Conservation (phyloP, 345 rosid genomes). For the Eucalyptus polybractea region DNA sequence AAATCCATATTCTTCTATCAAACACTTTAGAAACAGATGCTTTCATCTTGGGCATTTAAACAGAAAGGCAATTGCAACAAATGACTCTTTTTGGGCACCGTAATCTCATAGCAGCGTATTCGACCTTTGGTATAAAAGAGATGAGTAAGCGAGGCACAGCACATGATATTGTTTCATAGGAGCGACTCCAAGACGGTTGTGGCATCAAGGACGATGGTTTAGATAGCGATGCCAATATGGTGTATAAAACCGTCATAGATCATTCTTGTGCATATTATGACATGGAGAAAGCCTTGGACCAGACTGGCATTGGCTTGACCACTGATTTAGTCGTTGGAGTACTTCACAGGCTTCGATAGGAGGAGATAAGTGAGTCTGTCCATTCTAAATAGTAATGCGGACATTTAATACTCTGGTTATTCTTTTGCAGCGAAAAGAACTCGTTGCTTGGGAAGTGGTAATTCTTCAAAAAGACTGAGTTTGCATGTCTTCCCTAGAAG, state of each 20-base stretch:
- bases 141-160: neutral
- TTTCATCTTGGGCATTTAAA: constrained; percentile 88
- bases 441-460: no score
- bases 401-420: no score
- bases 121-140: constrained; percentile 80
- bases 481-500: no score
- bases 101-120: constrained; percentile 71
- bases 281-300: constrained; percentile 54
- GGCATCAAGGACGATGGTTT: neutral
- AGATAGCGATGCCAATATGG: constrained; percentile 28
- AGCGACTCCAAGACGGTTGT: neutral
- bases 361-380: constrained; percentile 24
- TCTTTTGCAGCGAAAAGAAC: no score
- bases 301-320: constrained; percentile 30
- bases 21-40: constrained; percentile 54
- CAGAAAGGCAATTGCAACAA: constrained; percentile 93
- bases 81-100: constrained; percentile 77
- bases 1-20: constrained; percentile 82
- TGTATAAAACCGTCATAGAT: constrained; percentile 30
- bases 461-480: no score
- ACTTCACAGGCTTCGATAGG: constrained; percentile 53
- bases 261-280: constrained; percentile 22
- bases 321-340: constrained; percentile 48
- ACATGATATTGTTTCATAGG: no score
- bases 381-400: no score